A percentile compares a stretch with the other conserved stretches of the same genome.
Evolutionary conservation across 345 rosid genomes (phyloP).

Genomic region (Citrus australasica): DNA sequence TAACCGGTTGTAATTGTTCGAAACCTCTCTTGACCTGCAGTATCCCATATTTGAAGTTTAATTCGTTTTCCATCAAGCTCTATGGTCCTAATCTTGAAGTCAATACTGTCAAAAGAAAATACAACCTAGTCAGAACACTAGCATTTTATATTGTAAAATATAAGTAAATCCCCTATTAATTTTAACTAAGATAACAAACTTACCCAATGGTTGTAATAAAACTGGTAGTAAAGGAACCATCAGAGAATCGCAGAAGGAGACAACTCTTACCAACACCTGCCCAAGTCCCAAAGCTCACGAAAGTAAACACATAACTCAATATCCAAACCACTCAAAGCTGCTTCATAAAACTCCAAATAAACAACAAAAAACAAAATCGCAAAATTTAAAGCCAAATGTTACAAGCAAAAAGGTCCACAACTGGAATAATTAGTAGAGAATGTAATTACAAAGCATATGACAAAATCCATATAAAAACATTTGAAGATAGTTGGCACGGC

Average conservation of each 20-base stretch:
- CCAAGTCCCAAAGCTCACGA: constrained; percentile 2
- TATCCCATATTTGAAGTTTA: constrained; percentile 97
- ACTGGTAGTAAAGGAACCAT: constrained; percentile 95
- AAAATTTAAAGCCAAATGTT: too few species aligned
- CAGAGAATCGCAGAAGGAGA: constrained; percentile 86
- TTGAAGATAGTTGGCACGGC: neutral
- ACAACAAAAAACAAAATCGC: neutral
- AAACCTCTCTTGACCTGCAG: constrained; percentile 82
- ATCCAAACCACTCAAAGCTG: neutral
- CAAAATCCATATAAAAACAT: neutral
- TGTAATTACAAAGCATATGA: neutral
- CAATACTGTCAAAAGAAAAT: constrained; percentile 51
- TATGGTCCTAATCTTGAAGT: constrained; percentile 93
- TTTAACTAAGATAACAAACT: constrained; percentile 1
- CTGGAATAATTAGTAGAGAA: neutral
- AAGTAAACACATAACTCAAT: neutral
- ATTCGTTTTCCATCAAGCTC: constrained; percentile 95
- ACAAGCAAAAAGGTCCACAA: neutral
- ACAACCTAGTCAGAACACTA: constrained; percentile 9
- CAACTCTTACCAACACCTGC: constrained; percentile 95
- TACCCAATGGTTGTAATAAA: constrained; percentile 97
- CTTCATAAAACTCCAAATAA: neutral
- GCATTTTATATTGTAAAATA: neutral
- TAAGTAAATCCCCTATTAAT: neutral
- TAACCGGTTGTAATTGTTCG: constrained; percentile 93